Evolutionary conservation across 192 early-diverging fungal species (phyloP), one percentile per base, ranked within the genome.

Genomic region (Backusella tuberculispora): DNA sequence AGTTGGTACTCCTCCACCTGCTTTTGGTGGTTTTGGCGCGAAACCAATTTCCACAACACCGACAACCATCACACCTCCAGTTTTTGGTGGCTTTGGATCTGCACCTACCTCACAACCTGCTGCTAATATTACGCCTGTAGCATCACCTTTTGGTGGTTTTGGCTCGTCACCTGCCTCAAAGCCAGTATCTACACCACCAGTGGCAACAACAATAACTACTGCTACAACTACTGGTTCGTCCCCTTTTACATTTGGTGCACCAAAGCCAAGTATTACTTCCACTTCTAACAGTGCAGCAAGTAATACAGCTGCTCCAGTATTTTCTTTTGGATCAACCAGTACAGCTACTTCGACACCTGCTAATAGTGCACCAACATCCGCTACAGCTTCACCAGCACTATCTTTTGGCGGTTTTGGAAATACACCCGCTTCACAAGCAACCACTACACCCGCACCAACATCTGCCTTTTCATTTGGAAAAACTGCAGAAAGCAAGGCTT

Each of bases 191-290:
- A 56, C 48, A 5, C 53, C 75, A 71, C 40, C 76, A 34, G 45
- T 42, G 4, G 50, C 63, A 10, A 12, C 47, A 50, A 43, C 37
- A 29, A 0, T 60, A 48, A 24, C 69, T 60, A 45, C 60, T 21
- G 17, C 75, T 42, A 34, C 69, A 60, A 45, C 60, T 21, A 9
- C 75, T 42, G 26, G 47, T 19, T 66, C 43, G 34, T 34, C 29
- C 24, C 9, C 44, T 67, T 76, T 76, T 41, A 44, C 43, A n/a
- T 76, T 76, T 70, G 68, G 74, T 17, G 19, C 68, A 29, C 53
- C 71, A 17, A 24, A 46, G 17, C 44, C 53, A 63, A 24, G 13
- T 60, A 41, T 0, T 8, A 24, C 56, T 40, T 8, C 56, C 8
- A 44, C 50, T 45, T 45, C 19, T 63, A 44, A 26, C 26, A 12